These are phyloP conservation scores for Rhizopogon roseolus DNA, from an alignment of 768 basidiomycete species.

Conservation along the genomic window DNA sequence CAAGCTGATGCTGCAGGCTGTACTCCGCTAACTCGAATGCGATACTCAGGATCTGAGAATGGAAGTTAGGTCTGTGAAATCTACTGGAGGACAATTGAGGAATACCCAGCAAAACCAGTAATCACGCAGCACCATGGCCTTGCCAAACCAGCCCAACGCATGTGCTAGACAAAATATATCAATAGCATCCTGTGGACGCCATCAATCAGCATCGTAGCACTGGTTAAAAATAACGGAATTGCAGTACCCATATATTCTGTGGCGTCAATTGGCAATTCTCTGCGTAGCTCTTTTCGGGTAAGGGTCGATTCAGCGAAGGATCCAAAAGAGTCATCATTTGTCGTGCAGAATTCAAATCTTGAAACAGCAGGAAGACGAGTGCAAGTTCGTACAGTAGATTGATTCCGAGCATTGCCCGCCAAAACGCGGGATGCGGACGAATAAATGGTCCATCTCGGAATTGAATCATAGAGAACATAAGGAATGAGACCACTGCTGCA, in stretches of 20 bases:
- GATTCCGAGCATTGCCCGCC: constrained; percentile 73
- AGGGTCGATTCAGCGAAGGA: constrained; percentile 59
- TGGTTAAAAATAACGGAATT: neutral
- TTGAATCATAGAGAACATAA: constrained; percentile 81
- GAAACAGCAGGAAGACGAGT: constrained; percentile 81
- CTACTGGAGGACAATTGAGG: constrained; percentile 1
- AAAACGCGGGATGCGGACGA: constrained; percentile 84
- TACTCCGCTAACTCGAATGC: constrained; percentile 90
- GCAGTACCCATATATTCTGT: constrained; percentile 61
- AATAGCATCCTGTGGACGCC: constrained; percentile 54
- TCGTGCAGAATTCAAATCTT: constrained; percentile 74
- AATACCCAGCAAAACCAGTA: constrained; percentile 94
- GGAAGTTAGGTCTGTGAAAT: constrained; percentile 4
- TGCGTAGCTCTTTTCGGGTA: constrained; percentile 84
- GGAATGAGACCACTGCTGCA: constrained; percentile 68
- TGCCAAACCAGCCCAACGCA: constrained; percentile 86
- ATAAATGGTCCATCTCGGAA: constrained; percentile 89
- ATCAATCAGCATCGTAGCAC: neutral
- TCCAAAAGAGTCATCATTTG: constrained; percentile 79
- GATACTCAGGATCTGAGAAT: constrained; percentile 70
- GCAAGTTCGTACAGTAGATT: constrained; percentile 82
- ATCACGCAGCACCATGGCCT: constrained; percentile 84
- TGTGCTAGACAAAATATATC: constrained; percentile 89
- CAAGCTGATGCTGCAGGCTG: constrained; percentile 80
- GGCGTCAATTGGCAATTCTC: constrained; percentile 70